These are phyloP conservation scores for Gaeumannomyces tritici DNA, from an alignment of 2,329 filamentous ascomycete species.

Conservation along the genomic window DNA sequence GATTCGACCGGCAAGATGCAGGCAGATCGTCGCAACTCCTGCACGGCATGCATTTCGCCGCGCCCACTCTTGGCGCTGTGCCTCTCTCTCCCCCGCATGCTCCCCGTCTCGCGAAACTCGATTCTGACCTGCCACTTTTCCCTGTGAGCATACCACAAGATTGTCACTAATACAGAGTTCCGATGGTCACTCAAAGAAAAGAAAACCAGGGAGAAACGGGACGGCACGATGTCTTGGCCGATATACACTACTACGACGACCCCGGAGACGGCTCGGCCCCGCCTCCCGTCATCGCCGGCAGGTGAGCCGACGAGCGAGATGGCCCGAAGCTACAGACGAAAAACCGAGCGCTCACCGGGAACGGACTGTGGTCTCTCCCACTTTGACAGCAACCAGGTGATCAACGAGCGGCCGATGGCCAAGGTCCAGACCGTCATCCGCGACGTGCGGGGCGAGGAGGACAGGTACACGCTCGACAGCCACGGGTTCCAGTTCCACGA, in stretches of 20 bases:
- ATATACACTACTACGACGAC: background rate
- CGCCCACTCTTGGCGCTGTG: no score
- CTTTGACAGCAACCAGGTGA: background rate
- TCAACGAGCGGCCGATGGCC: background rate
- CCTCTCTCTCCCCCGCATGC: no score
- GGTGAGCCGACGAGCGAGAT: background rate
- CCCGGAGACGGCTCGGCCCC: background rate
- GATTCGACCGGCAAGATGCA: no score
- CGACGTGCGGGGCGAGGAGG: conserved; percentile 15
- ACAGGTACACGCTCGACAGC: conserved; percentile 27
- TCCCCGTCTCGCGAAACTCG: no score
- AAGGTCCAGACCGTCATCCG: background rate
- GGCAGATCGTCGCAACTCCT: no score
- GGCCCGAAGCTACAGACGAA: background rate
- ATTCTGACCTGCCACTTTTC: no score
- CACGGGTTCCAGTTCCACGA: conserved; percentile 30
- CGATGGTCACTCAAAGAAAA: background rate
- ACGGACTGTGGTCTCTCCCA: no score
- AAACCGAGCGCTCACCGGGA: background rate
- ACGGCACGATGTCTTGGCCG: background rate
- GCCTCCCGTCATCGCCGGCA: background rate
- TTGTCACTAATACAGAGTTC: no score
- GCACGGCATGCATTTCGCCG: no score
- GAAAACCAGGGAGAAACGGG: no score
- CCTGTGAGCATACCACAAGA: no score